A percentile compares a stretch with the other conserved stretches of the same genome.
Conservation (phyloP, 139 green algal species). For the Micractinium conductrix region DNA sequence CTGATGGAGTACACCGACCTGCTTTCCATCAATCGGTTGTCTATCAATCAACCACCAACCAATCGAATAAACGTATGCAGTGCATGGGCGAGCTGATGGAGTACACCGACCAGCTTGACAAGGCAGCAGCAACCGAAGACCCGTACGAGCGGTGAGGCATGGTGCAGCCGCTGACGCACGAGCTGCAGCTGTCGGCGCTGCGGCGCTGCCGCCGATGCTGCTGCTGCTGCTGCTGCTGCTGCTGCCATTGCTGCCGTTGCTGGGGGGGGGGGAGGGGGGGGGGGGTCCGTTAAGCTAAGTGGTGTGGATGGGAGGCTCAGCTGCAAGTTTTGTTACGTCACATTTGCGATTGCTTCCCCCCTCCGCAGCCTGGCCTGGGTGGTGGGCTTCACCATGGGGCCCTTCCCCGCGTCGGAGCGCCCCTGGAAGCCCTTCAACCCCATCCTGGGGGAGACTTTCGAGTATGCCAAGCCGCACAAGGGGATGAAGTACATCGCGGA, state of each 20-base stretch:
- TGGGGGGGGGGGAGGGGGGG: no score
- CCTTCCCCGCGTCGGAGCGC: conserved; percentile 88
- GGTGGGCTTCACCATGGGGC: conserved; percentile 89
- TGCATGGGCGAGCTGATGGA: conserved; percentile 99
- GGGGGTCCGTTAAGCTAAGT: no score
- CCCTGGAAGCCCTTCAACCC: conserved; percentile 99
- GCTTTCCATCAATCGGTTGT: conserved; percentile 72
- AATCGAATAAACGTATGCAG: conserved; percentile 72
- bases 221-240: no score
- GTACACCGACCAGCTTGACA: conserved; percentile 92
- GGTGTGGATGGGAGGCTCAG: background rate
- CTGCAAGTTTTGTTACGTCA: no score
- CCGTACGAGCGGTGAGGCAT: conserved; percentile 71
- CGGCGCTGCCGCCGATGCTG: no score
- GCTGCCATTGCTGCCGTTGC: no score
- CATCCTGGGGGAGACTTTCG: conserved; percentile 98
- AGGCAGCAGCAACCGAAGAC: conserved; percentile 81
- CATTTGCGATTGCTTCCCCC: no score
- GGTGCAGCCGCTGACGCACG: no score
- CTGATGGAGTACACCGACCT: conserved; percentile 98
- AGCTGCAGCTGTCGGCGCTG: no score
- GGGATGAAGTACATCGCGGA: conserved; percentile 88
- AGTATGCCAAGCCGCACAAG: conserved; percentile 73
- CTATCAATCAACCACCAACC: no score
- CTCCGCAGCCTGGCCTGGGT: conserved; percentile 81